Evolutionary conservation across 2,329 filamentous ascomycete species (phyloP).

Genomic region (Dothidotthia symphoricarpi): DNA sequence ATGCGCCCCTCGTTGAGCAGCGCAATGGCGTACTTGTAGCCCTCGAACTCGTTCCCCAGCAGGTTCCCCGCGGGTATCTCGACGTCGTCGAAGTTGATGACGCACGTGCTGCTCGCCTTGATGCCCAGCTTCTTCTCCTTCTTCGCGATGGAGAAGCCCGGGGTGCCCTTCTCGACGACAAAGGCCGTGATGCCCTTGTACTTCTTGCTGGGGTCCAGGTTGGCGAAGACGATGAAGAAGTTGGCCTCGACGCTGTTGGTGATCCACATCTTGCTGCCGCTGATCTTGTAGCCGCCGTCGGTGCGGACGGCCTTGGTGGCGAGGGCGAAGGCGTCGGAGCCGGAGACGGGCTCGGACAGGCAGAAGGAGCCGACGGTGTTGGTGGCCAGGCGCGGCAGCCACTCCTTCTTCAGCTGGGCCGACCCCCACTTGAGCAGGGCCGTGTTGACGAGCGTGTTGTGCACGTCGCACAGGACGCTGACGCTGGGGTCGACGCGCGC

Average conservation of each 20-base stretch:
- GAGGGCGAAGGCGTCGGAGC: conserved; percentile 93
- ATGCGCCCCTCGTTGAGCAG: conserved; percentile 95
- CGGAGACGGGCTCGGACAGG: conserved; percentile 86
- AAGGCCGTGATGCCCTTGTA: conserved; percentile 98
- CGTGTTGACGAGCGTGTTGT: conserved; percentile 97
- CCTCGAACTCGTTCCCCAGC: conserved; percentile 82
- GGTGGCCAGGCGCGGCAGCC: conserved; percentile 85
- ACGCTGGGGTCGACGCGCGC: conserved; percentile 92
- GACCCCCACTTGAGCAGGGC: conserved; percentile 83
- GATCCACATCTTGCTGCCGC: conserved; percentile 99
- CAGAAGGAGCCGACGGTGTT: conserved; percentile 89
- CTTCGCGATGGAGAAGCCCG: conserved; percentile 93
- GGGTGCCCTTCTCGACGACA: conserved; percentile 83
- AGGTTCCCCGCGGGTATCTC: conserved; percentile 84
- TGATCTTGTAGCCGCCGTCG: conserved; percentile 78
- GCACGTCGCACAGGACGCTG: conserved; percentile 91
- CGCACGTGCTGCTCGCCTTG: conserved; percentile 91
- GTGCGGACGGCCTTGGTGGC: conserved; percentile 88
- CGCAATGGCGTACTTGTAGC: conserved; percentile 96
- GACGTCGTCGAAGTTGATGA: conserved; percentile 96
- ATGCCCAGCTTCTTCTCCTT: conserved; percentile 99
- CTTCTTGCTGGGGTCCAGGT: conserved; percentile 84
- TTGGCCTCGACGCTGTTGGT: conserved; percentile 93
- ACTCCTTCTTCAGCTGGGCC: conserved; percentile 74
- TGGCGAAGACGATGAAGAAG: conserved; percentile 98